These are phyloP conservation scores for Penicillium sp. DNA, from an alignment of 2,329 filamentous ascomycete species.

Conservation along the genomic window DNA sequence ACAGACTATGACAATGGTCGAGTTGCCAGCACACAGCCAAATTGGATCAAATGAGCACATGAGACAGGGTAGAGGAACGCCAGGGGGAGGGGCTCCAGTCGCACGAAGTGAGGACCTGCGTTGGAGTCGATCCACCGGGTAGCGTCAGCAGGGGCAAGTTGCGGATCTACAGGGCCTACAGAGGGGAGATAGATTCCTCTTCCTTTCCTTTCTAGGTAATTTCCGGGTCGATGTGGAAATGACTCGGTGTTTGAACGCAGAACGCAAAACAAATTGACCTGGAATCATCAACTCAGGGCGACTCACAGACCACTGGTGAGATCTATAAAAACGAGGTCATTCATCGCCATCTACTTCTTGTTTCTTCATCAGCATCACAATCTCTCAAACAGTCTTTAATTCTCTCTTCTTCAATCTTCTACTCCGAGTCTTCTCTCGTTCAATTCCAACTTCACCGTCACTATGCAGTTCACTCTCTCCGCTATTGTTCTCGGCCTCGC, in stretches of 20 bases:
- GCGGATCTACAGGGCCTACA: slow-evolving; percentile 6
- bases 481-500: slow-evolving; percentile 37
- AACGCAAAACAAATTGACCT: slow-evolving; percentile 12
- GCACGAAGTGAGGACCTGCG: slow-evolving; percentile 13
- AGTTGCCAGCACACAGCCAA: neutral
- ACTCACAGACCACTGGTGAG: slow-evolving; percentile 24
- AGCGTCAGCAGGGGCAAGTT: slow-evolving; percentile 7
- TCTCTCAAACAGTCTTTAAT: slow-evolving; percentile 33
- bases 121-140: slow-evolving; percentile 29
- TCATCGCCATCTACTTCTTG: slow-evolving; percentile 18
- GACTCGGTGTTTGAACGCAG: slow-evolving; percentile 6
- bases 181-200: slow-evolving; percentile 18
- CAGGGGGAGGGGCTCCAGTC: slow-evolving; percentile 2
- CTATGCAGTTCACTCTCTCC: slow-evolving; percentile 41
- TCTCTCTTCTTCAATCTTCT: slow-evolving; percentile 14
- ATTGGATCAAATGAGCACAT: neutral
- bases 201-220: slow-evolving; percentile 30
- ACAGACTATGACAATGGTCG: neutral
- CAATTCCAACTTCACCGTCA: slow-evolving; percentile 34
- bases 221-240: slow-evolving; percentile 27
- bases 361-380: slow-evolving; percentile 31
- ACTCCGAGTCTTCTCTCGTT: slow-evolving; percentile 29
- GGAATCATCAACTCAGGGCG: slow-evolving; percentile 7
- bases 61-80: slow-evolving; percentile 16
- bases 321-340: slow-evolving; percentile 36